Conservation (phyloP, 768 basidiomycete genomes). For the Trametes punicea region DNA sequence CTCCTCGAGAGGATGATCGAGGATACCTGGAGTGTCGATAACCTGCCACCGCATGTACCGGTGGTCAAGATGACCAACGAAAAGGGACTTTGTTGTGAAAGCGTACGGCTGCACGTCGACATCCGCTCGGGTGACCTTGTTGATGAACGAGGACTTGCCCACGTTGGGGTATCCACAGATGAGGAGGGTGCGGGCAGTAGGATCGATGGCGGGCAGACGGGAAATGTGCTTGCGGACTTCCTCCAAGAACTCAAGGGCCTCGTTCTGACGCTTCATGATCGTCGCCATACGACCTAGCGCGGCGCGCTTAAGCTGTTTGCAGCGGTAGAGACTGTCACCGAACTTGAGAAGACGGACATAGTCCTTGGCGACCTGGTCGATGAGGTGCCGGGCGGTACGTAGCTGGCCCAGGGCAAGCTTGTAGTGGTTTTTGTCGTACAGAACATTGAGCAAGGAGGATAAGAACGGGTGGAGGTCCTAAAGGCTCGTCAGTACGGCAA, state of each 20-base stretch:
- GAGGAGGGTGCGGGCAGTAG: constrained; percentile 94
- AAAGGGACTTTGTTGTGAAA: constrained; percentile 98
- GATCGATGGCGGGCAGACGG: constrained; percentile 96
- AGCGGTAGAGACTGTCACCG: constrained; percentile 95
- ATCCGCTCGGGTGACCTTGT: constrained; percentile 98
- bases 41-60: constrained; percentile 99
- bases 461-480: constrained; percentile 96
- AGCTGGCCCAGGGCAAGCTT: constrained; percentile 97
- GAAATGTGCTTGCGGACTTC: constrained; percentile 99
- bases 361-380: constrained; percentile 96
- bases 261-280: constrained; percentile 97
- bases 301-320: constrained; percentile 97
- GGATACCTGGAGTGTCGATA: constrained; percentile 96
- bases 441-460: constrained; percentile 92
- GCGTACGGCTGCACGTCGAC: constrained; percentile 99
- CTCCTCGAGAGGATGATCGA: constrained; percentile 97
- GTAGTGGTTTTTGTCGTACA: constrained; percentile 99
- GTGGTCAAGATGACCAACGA: constrained; percentile 98
- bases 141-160: constrained; percentile 98
- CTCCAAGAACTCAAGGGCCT: constrained; percentile 96
- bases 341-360: constrained; percentile 97
- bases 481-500: not conserved
- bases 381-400: constrained; percentile 91
- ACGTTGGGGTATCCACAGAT: constrained; percentile 99
- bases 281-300: constrained; percentile 99